Conservation (phyloP, 441 rosid genomes). For the Codiaeum variegatum region DNA sequence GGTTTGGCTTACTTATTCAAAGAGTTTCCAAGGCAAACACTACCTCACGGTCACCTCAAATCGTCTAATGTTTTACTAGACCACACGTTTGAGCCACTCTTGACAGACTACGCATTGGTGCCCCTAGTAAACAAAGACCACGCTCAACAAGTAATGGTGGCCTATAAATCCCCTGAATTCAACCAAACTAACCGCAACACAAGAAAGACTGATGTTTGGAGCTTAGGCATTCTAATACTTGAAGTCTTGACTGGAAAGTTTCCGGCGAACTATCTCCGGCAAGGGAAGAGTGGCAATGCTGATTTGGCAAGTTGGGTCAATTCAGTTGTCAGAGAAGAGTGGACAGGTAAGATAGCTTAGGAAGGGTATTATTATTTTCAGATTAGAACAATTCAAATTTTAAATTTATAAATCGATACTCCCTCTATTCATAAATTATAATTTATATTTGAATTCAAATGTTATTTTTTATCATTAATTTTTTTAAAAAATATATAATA, state of each 20-base stretch:
- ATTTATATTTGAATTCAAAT: no score
- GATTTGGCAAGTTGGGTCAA: conserved; percentile 80
- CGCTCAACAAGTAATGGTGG: conserved; percentile 64
- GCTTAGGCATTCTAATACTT: conserved; percentile 72
- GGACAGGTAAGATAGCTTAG: conserved; percentile 86
- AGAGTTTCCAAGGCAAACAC: conserved; percentile 41
- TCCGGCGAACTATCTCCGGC: conserved; percentile 63
- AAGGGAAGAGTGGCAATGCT: conserved; percentile 47
- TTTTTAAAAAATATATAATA: no score
- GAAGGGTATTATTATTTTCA: no score
- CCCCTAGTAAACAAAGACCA: conserved; percentile 61
- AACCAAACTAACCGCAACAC: conserved; percentile 39
- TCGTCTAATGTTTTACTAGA: conserved; percentile 80
- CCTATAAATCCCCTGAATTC: conserved; percentile 81
- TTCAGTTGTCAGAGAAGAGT: conserved; percentile 70
- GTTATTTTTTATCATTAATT: no score
- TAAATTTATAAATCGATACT: no score
- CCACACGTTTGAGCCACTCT: conserved; percentile 42
- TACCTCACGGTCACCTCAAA: conserved; percentile 83
- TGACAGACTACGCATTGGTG: conserved; percentile 58
- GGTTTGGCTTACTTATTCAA: conserved; percentile 62
- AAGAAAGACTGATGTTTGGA: conserved; percentile 79
- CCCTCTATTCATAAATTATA: no score
- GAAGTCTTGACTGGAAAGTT: conserved; percentile 78
- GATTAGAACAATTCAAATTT: no score